Conservation (phyloP, 2,329 filamentous ascomycete species). For the Geoglossum cookeanum region DNA sequence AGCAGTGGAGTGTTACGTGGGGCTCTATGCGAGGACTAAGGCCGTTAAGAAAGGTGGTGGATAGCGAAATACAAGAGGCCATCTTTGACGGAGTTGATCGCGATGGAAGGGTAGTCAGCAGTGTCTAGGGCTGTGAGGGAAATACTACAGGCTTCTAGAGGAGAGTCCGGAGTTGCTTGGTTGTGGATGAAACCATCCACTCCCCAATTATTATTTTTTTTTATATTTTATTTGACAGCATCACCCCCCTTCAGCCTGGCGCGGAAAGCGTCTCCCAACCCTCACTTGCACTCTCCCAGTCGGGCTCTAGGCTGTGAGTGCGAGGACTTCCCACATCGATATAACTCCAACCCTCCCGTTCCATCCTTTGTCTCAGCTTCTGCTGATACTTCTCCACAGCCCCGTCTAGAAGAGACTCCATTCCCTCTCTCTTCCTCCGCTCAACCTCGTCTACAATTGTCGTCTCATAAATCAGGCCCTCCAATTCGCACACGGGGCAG, state of each 20-base stretch:
- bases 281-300: not conserved
- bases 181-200: too few relatives aligned
- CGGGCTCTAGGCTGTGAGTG: not conserved
- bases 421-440: not conserved
- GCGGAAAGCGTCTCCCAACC: not conserved
- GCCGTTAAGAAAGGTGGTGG: not conserved
- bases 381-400: not conserved
- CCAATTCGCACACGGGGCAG: not conserved
- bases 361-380: not conserved
- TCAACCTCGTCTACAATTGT: not conserved
- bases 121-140: not conserved
- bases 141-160: not conserved
- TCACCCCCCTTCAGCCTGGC: not conserved
- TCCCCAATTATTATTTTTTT: not conserved
- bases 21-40: constrained; percentile 7
- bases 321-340: not conserved
- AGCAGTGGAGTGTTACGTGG: constrained; percentile 19
- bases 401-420: not conserved
- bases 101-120: constrained; percentile 3
- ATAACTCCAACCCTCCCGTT: not conserved
- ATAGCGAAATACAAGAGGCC: not conserved
- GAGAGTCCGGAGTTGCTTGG: too few relatives aligned
- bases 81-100: constrained; percentile 11
- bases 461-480: not conserved
- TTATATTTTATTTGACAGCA: not conserved